Evolutionary conservation across 495 filamentous ascomycete species (phyloP).

Genomic region (Tricharina praecox): DNA sequence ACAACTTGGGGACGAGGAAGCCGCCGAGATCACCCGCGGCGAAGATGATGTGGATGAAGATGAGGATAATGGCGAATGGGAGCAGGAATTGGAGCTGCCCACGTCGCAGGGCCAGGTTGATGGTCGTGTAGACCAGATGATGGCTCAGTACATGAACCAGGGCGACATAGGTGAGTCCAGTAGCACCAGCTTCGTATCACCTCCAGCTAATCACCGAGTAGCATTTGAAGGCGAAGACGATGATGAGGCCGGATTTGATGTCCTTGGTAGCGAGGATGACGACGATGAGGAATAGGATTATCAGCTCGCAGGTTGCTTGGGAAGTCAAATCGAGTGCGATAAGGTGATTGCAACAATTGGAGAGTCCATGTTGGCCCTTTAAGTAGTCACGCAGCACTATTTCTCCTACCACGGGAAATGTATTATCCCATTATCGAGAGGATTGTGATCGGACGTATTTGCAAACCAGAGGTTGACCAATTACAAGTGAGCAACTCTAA

Average conservation of each 20-base stretch:
- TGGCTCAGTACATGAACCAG: conserved; percentile 3
- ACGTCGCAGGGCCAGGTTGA: background rate
- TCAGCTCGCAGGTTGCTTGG: background rate
- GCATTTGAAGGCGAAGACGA: conserved; percentile 3
- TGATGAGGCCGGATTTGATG: conserved; percentile 6
- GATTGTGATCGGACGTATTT: no score
- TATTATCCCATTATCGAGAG: no score
- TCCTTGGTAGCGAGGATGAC: conserved; percentile 6
- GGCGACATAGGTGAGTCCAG: conserved; percentile 1
- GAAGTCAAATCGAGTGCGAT: no score
- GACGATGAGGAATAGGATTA: conserved; percentile 7
- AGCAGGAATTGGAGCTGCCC: conserved; percentile 7
- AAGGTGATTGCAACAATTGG: no score
- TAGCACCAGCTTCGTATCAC: background rate
- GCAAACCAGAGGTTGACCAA: no score
- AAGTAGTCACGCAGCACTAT: no score
- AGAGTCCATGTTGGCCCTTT: no score
- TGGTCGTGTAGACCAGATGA: conserved; percentile 5
- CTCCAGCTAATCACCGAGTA: background rate
- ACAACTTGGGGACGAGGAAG: background rate
- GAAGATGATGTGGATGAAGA: conserved; percentile 5
- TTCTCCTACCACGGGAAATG: no score
- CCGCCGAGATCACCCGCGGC: background rate
- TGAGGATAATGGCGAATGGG: conserved; percentile 7
- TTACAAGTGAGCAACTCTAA: no score